phyloP scores from a whole-genome alignment of 768 basidiomycete genomes.

The Dacryopinax primogenitus region DNA sequence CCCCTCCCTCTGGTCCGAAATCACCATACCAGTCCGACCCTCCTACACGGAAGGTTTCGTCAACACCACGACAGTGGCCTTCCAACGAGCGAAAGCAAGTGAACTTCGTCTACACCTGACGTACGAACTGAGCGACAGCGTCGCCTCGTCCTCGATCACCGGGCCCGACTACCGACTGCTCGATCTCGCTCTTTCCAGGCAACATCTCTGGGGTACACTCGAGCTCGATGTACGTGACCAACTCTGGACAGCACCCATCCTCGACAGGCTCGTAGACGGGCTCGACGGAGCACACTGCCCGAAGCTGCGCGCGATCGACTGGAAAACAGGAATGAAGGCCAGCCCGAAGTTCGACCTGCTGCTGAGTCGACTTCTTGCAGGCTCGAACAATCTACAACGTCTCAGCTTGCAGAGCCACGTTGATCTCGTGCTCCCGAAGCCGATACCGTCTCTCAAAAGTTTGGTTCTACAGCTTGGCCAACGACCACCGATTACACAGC shows the following conservation, averaged over 20 bases:
- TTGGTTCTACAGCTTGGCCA: background rate
- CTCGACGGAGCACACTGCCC: slow-evolving; percentile 2
- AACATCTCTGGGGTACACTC: background rate
- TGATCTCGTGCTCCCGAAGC: background rate
- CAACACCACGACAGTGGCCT: background rate
- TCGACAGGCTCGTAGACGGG: slow-evolving; percentile 6
- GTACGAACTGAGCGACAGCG: slow-evolving; percentile 2
- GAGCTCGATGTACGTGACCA: background rate
- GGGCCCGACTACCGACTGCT: slow-evolving; percentile 6
- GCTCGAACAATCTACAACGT: background rate
- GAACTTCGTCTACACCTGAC: background rate
- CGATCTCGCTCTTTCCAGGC: background rate
- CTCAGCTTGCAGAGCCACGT: background rate
- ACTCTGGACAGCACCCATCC: background rate
- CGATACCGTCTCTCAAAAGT: background rate
- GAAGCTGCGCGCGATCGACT: background rate
- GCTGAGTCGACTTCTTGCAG: background rate
- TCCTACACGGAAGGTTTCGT: background rate
- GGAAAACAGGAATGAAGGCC: slow-evolving; percentile 1
- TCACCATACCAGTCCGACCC: background rate
- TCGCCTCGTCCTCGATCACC: background rate
- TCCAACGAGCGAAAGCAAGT: background rate
- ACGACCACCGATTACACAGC: background rate
- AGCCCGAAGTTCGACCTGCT: background rate
- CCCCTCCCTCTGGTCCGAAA: background rate